These are phyloP conservation scores for Trypanosoma rangeli DNA, from an alignment of 208 protist species.

Conservation along the genomic window DNA sequence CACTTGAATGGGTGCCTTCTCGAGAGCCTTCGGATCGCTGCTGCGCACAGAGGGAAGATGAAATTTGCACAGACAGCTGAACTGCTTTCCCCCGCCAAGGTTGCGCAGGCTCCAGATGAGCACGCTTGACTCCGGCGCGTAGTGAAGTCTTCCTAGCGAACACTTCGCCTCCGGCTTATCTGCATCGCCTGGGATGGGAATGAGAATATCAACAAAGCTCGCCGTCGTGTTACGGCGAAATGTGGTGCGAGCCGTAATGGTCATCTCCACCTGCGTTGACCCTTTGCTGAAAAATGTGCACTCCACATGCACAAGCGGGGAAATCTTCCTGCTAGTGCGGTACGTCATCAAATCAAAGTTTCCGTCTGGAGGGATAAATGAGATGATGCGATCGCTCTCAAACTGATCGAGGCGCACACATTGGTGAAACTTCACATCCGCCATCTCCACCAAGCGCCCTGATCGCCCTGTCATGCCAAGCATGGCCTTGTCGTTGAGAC, in stretches of 20 bases:
- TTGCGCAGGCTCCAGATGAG: slow-evolving; percentile 98
- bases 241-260: slow-evolving; percentile 91
- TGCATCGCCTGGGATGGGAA: slow-evolving; percentile 97
- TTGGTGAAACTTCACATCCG: slow-evolving; percentile 99
- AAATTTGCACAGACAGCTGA: slow-evolving; percentile 93
- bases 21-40: slow-evolving; percentile 64
- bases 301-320: slow-evolving; percentile 93
- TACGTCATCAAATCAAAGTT: slow-evolving; percentile 99
- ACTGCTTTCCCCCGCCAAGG: slow-evolving; percentile 95
- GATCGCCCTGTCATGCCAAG: slow-evolving; percentile 49
- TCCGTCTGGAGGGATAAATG: slow-evolving; percentile 97
- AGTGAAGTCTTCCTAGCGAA: slow-evolving; percentile 88
- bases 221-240: slow-evolving; percentile 94
- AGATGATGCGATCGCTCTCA: slow-evolving; percentile 93
- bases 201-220: slow-evolving; percentile 97
- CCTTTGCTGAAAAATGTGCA: slow-evolving; percentile 89
- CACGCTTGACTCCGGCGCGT: slow-evolving; percentile 96
- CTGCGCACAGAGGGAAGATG: slow-evolving; percentile 93
- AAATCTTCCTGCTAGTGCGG: slow-evolving; percentile 94
- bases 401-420: slow-evolving; percentile 98
- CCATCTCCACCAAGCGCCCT: slow-evolving; percentile 79
- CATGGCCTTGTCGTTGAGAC: slow-evolving; percentile 97
- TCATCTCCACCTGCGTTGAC: slow-evolving; percentile 93
- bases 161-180: slow-evolving; percentile 95
- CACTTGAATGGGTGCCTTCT: slow-evolving; percentile 94